Evolutionary conservation across 768 basidiomycete species (phyloP).

Genomic region (Suillus lakei): DNA sequence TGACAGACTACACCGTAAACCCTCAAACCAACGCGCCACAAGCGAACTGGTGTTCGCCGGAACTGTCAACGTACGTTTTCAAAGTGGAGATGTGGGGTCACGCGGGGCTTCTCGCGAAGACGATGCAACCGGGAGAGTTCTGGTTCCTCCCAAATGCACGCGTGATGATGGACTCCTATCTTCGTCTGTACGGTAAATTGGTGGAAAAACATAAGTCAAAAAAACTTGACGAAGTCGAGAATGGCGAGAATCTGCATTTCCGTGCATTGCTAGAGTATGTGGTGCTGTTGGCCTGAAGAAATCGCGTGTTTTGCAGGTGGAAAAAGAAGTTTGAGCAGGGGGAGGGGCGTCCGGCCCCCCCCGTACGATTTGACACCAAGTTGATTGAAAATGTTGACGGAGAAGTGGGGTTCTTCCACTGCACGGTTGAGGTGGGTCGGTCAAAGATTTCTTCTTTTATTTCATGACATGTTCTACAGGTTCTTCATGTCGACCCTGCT

Average conservation of each 20-base stretch:
- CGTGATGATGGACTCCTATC: slow-evolving; percentile 42
- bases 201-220: slow-evolving; percentile 46
- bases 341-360: slow-evolving; percentile 25
- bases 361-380: slow-evolving; percentile 44
- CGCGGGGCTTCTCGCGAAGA: slow-evolving; percentile 45
- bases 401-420: slow-evolving; percentile 51
- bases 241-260: slow-evolving; percentile 43
- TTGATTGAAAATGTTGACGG: slow-evolving; percentile 52
- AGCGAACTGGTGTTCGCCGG: slow-evolving; percentile 51
- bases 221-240: slow-evolving; percentile 46
- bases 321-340: slow-evolving; percentile 45
- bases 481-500: slow-evolving; percentile 47
- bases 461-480: slow-evolving; percentile 35
- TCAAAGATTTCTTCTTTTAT: background rate
- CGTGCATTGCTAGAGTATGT: slow-evolving; percentile 57
- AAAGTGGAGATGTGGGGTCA: slow-evolving; percentile 64
- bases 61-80: slow-evolving; percentile 50
- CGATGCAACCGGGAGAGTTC: slow-evolving; percentile 53
- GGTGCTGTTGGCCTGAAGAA: background rate
- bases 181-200: slow-evolving; percentile 59
- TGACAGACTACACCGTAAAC: slow-evolving; percentile 69
- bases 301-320: slow-evolving; percentile 43
- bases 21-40: slow-evolving; percentile 35
- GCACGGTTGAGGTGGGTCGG: slow-evolving; percentile 58
- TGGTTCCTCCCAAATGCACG: slow-evolving; percentile 60